phyloP scores from a whole-genome alignment of 495 filamentous ascomycete species.

The Amniculicola lignicola region DNA sequence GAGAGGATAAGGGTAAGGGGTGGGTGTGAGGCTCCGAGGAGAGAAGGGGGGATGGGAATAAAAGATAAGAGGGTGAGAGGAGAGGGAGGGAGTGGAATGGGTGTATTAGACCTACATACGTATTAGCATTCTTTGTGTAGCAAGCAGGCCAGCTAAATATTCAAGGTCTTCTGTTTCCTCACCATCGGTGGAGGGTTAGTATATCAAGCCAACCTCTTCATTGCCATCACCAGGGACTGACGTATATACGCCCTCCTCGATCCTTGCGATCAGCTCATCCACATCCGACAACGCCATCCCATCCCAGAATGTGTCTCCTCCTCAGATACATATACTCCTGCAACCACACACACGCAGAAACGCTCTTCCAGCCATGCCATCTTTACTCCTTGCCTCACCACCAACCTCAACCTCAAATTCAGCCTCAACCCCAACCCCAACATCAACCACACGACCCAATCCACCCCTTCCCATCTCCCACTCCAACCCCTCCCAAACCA shows the following conservation, averaged over 20 bases:
- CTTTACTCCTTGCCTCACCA: background rate
- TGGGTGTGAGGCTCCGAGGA: no score
- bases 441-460: background rate
- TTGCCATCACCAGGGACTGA: background rate
- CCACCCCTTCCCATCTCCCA: background rate
- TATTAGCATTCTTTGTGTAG: background rate
- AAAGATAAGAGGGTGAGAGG: no score
- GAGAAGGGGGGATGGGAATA: no score
- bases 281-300: background rate
- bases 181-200: background rate
- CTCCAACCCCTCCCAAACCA: background rate
- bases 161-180: background rate
- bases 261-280: no score
- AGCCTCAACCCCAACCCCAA: background rate
- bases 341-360: slow-evolving; percentile 9
- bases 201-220: background rate
- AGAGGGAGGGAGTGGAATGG: no score
- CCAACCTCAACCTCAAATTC: background rate
- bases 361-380: slow-evolving; percentile 20
- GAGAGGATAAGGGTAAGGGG: no score
- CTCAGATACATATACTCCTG: slow-evolving; percentile 16
- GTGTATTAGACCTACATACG: no score
- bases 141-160: background rate
- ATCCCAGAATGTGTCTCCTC: slow-evolving; percentile 19
- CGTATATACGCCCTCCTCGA: background rate